Conservation (phyloP, 2,329 filamentous ascomycete genomes). For the Aspergillus tubingensis region DNA sequence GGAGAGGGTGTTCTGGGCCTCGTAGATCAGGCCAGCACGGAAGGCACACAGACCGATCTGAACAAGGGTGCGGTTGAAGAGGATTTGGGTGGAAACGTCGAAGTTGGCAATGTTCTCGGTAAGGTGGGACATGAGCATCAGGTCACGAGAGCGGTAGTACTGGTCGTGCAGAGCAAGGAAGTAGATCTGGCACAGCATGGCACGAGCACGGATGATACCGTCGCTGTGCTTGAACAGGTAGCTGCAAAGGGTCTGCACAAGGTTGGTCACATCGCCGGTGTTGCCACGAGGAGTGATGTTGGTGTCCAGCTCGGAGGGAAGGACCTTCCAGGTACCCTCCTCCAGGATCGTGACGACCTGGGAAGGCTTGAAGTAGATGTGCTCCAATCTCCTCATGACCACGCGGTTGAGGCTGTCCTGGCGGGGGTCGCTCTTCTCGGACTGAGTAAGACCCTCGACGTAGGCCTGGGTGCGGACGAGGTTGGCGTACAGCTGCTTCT, state of each 20-base stretch:
- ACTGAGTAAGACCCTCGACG: slow-evolving; percentile 76
- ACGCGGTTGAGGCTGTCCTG: slow-evolving; percentile 92
- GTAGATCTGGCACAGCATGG: slow-evolving; percentile 98
- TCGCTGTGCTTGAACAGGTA: slow-evolving; percentile 95
- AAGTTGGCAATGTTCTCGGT: slow-evolving; percentile 97
- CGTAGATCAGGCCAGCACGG: slow-evolving; percentile 93
- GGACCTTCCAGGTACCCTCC: slow-evolving; percentile 86
- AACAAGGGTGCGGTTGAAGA: slow-evolving; percentile 97
- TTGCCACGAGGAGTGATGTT: slow-evolving; percentile 73
- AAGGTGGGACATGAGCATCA: slow-evolving; percentile 99
- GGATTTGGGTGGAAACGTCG: slow-evolving; percentile 94
- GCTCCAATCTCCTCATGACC: slow-evolving; percentile 90
- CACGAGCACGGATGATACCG: slow-evolving; percentile 91
- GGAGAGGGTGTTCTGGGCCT: slow-evolving; percentile 95
- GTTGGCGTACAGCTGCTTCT: slow-evolving; percentile 86
- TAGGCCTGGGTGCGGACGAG: slow-evolving; percentile 88
- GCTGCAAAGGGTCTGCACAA: slow-evolving; percentile 87
- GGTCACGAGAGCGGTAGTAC: slow-evolving; percentile 96
- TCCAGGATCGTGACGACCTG: slow-evolving; percentile 93
- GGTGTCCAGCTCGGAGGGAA: slow-evolving; percentile 71
- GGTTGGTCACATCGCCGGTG: slow-evolving; percentile 65
- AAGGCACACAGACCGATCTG: slow-evolving; percentile 98
- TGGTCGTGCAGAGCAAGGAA: slow-evolving; percentile 96
- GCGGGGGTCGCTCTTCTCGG: slow-evolving; percentile 67
- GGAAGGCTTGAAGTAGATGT: slow-evolving; percentile 98